These are phyloP conservation scores for Cladosporium sp. DNA, from an alignment of 2,329 filamentous ascomycete genomes.

Conservation along the genomic window DNA sequence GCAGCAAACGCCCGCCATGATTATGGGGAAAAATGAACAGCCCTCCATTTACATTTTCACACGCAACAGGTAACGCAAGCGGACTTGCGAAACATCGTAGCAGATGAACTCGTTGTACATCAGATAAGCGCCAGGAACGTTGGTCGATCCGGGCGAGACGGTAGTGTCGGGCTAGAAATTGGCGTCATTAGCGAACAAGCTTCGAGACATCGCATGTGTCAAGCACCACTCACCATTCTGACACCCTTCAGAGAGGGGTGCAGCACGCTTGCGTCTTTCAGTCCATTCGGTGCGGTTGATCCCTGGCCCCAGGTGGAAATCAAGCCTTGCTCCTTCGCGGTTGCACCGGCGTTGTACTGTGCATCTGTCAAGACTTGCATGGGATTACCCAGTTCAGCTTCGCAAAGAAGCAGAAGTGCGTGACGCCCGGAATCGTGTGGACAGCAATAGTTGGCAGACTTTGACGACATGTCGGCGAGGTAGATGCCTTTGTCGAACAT, in stretches of 20 bases:
- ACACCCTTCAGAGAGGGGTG: conserved; percentile 61
- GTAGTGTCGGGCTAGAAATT: conserved; percentile 20
- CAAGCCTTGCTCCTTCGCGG: conserved; percentile 54
- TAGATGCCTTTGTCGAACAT: conserved; percentile 93
- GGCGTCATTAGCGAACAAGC: background rate
- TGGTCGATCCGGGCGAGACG: conserved; percentile 13
- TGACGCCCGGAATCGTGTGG: conserved; percentile 57
- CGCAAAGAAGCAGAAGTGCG: conserved; percentile 73
- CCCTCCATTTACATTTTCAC: conserved; percentile 38
- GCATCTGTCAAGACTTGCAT: conserved; percentile 57
- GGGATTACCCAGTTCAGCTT: conserved; percentile 73
- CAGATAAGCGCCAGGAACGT: conserved; percentile 39
- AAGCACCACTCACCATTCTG: conserved; percentile 53
- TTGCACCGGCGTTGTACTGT: conserved; percentile 58
- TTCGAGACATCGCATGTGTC: background rate
- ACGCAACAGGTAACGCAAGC: conserved; percentile 62
- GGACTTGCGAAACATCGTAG: conserved; percentile 64
- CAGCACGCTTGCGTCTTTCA: conserved; percentile 69
- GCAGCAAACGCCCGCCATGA: too few species aligned
- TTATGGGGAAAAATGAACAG: too few species aligned
- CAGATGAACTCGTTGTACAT: conserved; percentile 69
- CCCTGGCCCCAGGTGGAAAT: conserved; percentile 68
- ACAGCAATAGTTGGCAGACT: conserved; percentile 73
- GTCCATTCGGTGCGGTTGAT: conserved; percentile 54
- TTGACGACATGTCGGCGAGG: conserved; percentile 76